Evolutionary conservation across 306 rosid genomes (phyloP), one percentile per base, ranked within the genome.

Genomic region (Cicer cuneatum): DNA sequence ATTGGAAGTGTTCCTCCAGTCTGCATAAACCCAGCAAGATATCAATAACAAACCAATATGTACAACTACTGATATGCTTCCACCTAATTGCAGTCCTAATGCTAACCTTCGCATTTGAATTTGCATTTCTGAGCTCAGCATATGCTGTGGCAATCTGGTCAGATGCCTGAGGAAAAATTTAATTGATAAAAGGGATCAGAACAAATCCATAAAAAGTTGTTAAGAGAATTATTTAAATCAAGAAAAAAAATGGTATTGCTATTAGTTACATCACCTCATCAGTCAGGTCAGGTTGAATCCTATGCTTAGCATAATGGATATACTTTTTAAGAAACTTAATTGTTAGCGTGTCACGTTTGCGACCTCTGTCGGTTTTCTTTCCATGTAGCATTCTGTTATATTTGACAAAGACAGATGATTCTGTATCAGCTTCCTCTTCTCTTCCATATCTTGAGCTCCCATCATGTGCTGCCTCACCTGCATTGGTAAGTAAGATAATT

Each of bases 1-100:
- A 94, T 87, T 41, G 99, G 99, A 79, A 94, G 97, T 29, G 99
- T 94, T 71, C 99, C 99, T 57, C 97, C 97, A 39, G 96, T 92
- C 99, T 94, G 85, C 85, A 86, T 53, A 78, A 75, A 83, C 42
- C 64, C 83, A 66, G 74, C 37, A 70, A 64, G 66, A 64, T 18
- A 83, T 72, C 54, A 84, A 56, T 60, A 66, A 67, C 54, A 61
- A 69, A 42, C 12, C 47, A 63, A 6, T 9, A 38, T 49, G 56
- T 43, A 74, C n/a, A 81, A 10, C 69, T 53, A 19, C 46, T 61
- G 39, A 69, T 54, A 72, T 58, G 51, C 33, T 51, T 54, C 41
- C 7, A 53, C 40, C 52, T 51, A 72, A 59, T 48, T 43, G 19
- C 57, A 72, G 18, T 18, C 38, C 46, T 14, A 71, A 39, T 56